Evolutionary conservation across 768 basidiomycete species (phyloP), one percentile per base, ranked within the genome.

Genomic region (Lactifluus subvellereus): DNA sequence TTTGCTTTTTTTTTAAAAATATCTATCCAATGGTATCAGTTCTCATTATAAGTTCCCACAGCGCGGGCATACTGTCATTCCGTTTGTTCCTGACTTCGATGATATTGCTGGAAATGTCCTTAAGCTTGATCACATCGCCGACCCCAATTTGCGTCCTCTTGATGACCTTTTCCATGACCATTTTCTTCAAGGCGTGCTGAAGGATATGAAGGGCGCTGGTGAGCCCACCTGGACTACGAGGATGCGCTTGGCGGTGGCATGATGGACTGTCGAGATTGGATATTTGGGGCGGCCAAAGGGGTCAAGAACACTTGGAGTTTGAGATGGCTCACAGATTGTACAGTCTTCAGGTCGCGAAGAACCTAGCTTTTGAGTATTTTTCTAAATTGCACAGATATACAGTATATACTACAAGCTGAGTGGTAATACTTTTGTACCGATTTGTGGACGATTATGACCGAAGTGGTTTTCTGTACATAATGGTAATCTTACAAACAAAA

Each of bases 121-220:
- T 27, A 42, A 59, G 9, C 50, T 52, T 2, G 40, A 37, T 6
- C 50, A 59, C 30, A 52, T 59, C 11, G 5, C 8, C 10, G 38
- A 59, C 3, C 3, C 22, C 6, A n/a, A 52, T 43, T 32, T 42
- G 4, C 49, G 57, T 32, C 50, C 50, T 5, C 50, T 52, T 16
- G 49, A 59, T 16, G 38, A 43, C 27, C 30, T 59, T 51, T 42
- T 51, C 50, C 50, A 7, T 0, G 58, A 51, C n/a, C 38, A 51
- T 50, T 52, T 59, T 33, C 49, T 51, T 32, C 50, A 52, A 59
- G 38, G 18, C 6, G 50, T 52, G n/a, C 58, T 52, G 30, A 59
- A 59, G 40, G 52, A 59, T 51, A 59, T 51, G 58, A 59, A 59
- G 27, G 27, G 27, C 27, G 27, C 27, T 27, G 27, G 27, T 27